phyloP scores from a whole-genome alignment of 148 eudicot species.

The Rhododendron williamsianum region DNA sequence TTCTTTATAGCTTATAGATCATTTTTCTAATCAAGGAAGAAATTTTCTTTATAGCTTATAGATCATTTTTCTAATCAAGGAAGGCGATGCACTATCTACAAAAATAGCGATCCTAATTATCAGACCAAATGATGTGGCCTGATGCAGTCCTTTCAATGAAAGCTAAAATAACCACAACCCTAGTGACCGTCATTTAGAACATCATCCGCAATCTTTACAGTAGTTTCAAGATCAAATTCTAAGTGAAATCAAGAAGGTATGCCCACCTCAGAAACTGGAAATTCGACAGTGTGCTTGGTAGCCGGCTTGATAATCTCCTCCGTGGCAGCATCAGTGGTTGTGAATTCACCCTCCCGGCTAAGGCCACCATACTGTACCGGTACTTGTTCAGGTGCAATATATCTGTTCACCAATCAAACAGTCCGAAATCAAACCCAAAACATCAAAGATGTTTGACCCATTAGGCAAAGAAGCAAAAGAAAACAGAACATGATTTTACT shows the following conservation, averaged over 20 bases:
- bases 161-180: not conserved
- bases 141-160: not conserved
- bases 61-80: not conserved
- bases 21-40: not conserved
- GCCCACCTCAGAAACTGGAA: conserved; percentile 75
- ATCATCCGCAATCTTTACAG: not conserved
- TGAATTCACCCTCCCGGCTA: conserved; percentile 72
- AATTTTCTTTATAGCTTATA: not conserved
- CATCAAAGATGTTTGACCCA: not conserved
- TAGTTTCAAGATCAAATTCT: not conserved
- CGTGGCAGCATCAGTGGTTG: conserved; percentile 53
- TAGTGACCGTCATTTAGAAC: not conserved
- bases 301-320: conserved; percentile 63
- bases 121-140: not conserved
- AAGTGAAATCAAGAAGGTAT: conserved; percentile 7
- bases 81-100: not conserved
- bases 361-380: conserved; percentile 95
- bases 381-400: conserved; percentile 81
- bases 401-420: conserved; percentile 38
- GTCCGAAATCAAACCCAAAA: not conserved
- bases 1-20: not conserved
- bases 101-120: not conserved
- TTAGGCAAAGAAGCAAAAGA: not conserved
- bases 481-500: conserved; percentile 22
- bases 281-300: conserved; percentile 65